Conservation (phyloP, 2,329 filamentous ascomycete genomes). For the Dactylellina leptospora region DNA sequence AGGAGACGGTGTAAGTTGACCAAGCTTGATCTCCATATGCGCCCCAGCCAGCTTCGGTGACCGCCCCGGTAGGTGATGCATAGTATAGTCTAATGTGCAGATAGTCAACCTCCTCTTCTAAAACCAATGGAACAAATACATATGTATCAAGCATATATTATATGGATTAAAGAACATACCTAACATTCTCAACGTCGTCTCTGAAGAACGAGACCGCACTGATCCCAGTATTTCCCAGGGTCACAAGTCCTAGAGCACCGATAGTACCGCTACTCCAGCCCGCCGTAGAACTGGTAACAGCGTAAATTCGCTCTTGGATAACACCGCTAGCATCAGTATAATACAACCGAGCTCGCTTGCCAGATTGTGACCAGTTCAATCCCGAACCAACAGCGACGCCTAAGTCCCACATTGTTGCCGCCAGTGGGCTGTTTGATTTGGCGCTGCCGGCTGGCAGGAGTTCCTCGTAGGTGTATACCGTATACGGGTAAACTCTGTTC, state of each 20-base stretch:
- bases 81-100: slow-evolving; percentile 17
- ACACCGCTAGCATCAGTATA: slow-evolving; percentile 17
- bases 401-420: slow-evolving; percentile 28
- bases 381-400: slow-evolving; percentile 19
- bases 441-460: slow-evolving; percentile 34
- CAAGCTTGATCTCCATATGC: slow-evolving; percentile 17
- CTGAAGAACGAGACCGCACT: slow-evolving; percentile 24
- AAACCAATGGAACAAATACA: too few species aligned
- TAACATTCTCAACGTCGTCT: slow-evolving; percentile 31
- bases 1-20: neutral
- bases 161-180: slow-evolving; percentile 5
- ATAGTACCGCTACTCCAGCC: slow-evolving; percentile 25
- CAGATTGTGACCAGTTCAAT: slow-evolving; percentile 3
- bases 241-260: neutral
- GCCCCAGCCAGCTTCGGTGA: slow-evolving; percentile 18
- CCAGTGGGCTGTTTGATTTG: slow-evolving; percentile 14
- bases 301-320: slow-evolving; percentile 24
- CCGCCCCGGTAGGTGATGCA: neutral
- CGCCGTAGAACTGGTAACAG: neutral
- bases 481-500: neutral
- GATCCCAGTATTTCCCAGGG: slow-evolving; percentile 17
- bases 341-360: slow-evolving; percentile 21
- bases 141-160: neutral
- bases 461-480: slow-evolving; percentile 20
- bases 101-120: too few species aligned